Evolutionary conservation across 2,329 filamentous ascomycete genomes (phyloP).

Genomic region (Colletotrichum sublineola): DNA sequence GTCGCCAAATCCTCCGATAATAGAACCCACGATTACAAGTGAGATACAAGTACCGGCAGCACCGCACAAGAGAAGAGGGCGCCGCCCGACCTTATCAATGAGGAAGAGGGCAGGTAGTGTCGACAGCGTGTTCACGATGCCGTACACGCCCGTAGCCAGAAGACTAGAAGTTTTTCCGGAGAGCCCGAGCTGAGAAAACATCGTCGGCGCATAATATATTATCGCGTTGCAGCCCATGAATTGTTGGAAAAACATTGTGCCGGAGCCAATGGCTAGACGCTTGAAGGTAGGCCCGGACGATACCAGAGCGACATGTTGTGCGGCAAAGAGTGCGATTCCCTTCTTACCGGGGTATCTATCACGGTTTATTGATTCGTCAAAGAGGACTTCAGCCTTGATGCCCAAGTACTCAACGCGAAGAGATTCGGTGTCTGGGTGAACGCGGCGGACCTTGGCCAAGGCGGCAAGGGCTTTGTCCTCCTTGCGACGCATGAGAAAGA

Average conservation of each 20-base stretch:
- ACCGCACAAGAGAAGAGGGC: neutral
- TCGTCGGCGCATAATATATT: neutral
- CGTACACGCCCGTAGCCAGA: neutral
- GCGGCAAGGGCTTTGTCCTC: conserved; percentile 50
- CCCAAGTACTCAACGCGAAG: conserved; percentile 45
- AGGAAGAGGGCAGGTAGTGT: neutral
- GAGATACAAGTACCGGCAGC: neutral
- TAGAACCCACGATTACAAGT: neutral
- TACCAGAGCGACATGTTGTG: neutral
- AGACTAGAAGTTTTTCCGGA: neutral
- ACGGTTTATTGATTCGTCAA: neutral
- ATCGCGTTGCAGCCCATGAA: neutral
- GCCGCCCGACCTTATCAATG: neutral
- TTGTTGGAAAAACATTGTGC: neutral
- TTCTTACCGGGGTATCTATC: neutral
- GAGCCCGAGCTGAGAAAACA: neutral
- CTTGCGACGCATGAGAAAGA: conserved; percentile 50
- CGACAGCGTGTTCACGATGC: neutral
- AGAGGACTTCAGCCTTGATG: neutral
- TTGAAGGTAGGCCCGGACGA: neutral
- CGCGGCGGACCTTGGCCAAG: conserved; percentile 50
- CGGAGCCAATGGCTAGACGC: neutral
- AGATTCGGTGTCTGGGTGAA: conserved; percentile 49
- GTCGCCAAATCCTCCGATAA: conserved; percentile 50
- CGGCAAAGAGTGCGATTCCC: neutral